Percentiles rank a stretch among this genome's conserved stretches.
phyloP scores from a whole-genome alignment of 805 yeast genomes.

The Saccharomycopsis capsularis region DNA sequence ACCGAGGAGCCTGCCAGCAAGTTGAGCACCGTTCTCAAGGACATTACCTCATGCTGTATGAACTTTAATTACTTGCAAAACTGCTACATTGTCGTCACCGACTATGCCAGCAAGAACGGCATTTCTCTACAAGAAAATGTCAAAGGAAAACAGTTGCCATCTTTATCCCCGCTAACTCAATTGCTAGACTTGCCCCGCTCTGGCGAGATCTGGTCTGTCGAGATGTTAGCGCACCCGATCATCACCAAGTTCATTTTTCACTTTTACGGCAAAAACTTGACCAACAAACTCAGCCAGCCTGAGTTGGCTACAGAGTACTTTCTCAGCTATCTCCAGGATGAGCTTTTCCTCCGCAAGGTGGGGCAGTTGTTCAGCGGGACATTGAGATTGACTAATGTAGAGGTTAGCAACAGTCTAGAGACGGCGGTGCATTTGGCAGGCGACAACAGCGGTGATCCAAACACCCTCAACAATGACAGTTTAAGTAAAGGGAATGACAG shows the following conservation, averaged over 20 bases:
- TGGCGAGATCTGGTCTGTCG: conserved; percentile 13
- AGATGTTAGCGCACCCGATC: conserved; percentile 13
- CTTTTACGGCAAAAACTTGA: conserved; percentile 20
- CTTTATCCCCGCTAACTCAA: too few relatives aligned
- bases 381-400: not conserved
- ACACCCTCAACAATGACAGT: not conserved
- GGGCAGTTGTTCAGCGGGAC: not conserved
- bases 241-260: conserved; percentile 20
- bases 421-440: not conserved
- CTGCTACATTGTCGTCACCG: not conserved
- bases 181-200: not conserved
- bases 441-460: too few relatives aligned
- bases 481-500: not conserved
- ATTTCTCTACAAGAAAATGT: not conserved
- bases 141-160: not conserved
- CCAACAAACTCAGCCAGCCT: conserved; percentile 20
- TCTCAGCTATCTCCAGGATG: conserved; percentile 13
- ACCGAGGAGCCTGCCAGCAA: not conserved
- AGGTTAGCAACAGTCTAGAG: not conserved
- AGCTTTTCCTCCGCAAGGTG: conserved; percentile 3
- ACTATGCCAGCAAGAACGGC: not conserved
- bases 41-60: conserved; percentile 11
- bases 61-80: conserved; percentile 16
- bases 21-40: not conserved
- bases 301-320: conserved; percentile 19